A percentile compares a stretch with the other conserved stretches of the same genome.
Conservation (phyloP, 768 basidiomycete genomes). For the Mycena polygramma region DNA sequence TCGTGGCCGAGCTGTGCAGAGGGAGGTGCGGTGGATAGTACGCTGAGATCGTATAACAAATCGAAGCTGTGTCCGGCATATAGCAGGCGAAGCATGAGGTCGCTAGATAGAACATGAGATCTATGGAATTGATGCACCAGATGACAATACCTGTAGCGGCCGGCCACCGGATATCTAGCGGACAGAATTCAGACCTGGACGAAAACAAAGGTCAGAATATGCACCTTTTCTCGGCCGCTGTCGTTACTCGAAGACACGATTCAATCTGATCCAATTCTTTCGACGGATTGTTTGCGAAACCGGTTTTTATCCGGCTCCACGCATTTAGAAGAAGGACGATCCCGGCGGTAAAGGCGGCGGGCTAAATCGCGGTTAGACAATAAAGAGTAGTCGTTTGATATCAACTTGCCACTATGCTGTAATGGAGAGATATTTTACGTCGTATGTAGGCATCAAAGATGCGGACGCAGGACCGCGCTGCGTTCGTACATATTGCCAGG, state of each 20-base stretch:
- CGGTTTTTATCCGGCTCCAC: constrained; percentile 56
- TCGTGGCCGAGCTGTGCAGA: constrained; percentile 22
- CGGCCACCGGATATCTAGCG: constrained; percentile 21
- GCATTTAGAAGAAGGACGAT: constrained; percentile 65
- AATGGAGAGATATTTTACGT: constrained; percentile 20
- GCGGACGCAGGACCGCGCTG: constrained; percentile 73
- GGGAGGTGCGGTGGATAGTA: constrained; percentile 1
- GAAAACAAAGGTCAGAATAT: neutral
- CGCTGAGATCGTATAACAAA: neutral
- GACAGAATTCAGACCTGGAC: neutral
- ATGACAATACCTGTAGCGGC: constrained; percentile 26
- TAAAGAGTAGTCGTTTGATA: neutral
- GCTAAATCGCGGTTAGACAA: constrained; percentile 31
- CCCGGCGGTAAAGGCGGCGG: constrained; percentile 39
- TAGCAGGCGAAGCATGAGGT: constrained; percentile 28
- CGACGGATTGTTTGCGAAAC: constrained; percentile 46
- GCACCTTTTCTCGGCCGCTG: constrained; percentile 11
- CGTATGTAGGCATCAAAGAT: constrained; percentile 61
- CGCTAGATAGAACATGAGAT: constrained; percentile 17
- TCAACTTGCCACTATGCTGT: constrained; percentile 36
- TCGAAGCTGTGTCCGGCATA: constrained; percentile 16
- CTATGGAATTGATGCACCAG: neutral
- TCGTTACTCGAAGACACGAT: constrained; percentile 51
- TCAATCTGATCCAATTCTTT: constrained; percentile 59
- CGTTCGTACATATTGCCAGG: constrained; percentile 79